Conservation (phyloP, 768 basidiomycete species). For the Boletellus ananas region DNA sequence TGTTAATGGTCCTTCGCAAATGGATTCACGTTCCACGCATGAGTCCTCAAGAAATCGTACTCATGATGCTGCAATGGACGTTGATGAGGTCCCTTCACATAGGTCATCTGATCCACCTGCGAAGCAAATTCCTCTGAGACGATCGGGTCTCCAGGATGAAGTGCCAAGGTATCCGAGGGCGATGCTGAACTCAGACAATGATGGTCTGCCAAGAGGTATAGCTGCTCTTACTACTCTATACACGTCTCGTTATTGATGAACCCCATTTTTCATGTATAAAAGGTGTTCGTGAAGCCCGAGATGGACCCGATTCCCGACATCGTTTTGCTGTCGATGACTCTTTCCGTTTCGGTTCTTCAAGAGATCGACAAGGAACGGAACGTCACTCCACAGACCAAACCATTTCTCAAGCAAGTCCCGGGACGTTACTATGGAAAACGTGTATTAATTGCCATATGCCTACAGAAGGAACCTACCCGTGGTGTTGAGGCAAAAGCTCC, state of each 20-base stretch:
- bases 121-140: conserved; percentile 15
- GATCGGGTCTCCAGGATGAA: conserved; percentile 23
- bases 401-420: conserved; percentile 16
- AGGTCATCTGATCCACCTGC: conserved; percentile 18
- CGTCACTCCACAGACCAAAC: conserved; percentile 18
- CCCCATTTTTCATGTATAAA: not conserved
- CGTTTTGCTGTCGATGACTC: conserved; percentile 13
- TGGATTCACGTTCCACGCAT: conserved; percentile 13
- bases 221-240: not conserved
- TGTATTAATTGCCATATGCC: not conserved
- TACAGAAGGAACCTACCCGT: conserved; percentile 21
- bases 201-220: conserved; percentile 15
- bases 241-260: not conserved
- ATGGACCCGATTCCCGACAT: conserved; percentile 16
- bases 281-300: conserved; percentile 21
- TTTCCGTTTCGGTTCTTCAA: conserved; percentile 14
- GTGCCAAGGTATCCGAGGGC: conserved; percentile 36
- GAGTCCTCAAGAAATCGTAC: conserved; percentile 23
- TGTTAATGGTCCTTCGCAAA: conserved; percentile 7
- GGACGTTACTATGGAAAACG: not conserved
- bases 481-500: conserved; percentile 11
- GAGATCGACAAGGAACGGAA: conserved; percentile 19
- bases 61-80: conserved; percentile 22
- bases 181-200: conserved; percentile 29
- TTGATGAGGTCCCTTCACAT: conserved; percentile 24